Percentiles rank a stretch among this genome's conserved stretches.
Evolutionary conservation across 2,329 filamentous ascomycete species (phyloP).

Genomic region (Alternaria hordeiaustralica): DNA sequence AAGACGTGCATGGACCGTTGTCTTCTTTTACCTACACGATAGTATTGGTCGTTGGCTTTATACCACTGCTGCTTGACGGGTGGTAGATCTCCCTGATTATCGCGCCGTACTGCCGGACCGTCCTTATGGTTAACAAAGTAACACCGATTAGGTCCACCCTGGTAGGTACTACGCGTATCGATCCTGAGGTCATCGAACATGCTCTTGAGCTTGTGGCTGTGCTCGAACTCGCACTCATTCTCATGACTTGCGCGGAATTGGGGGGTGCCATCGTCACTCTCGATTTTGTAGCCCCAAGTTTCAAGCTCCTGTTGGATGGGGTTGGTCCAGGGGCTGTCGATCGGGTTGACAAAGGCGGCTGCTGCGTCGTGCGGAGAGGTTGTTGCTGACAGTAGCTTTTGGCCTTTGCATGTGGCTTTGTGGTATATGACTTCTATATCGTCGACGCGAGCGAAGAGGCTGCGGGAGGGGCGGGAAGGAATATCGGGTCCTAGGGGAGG

Average conservation of each 20-base stretch:
- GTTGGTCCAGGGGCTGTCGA: constrained; percentile 14
- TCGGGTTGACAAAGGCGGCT: constrained; percentile 9
- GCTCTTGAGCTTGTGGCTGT: not conserved
- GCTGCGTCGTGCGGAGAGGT: not conserved
- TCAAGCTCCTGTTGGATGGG: constrained; percentile 7
- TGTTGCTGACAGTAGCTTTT: not conserved
- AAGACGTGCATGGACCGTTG: too few relatives aligned
- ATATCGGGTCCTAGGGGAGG: not conserved
- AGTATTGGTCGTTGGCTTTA: constrained; percentile 15
- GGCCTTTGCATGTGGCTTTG: not conserved
- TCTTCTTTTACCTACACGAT: constrained; percentile 11
- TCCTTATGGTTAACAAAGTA: constrained; percentile 20
- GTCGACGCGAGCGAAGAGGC: not conserved
- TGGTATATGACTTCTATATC: not conserved
- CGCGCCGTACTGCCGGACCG: constrained; percentile 7
- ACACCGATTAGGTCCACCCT: constrained; percentile 19
- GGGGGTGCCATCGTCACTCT: not conserved
- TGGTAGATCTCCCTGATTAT: constrained; percentile 6
- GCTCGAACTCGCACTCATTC: not conserved
- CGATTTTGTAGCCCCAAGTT: constrained; percentile 18
- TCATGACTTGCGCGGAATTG: not conserved
- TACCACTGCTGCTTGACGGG: constrained; percentile 19
- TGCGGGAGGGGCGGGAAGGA: fast-evolving
- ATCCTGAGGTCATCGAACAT: constrained; percentile 17
- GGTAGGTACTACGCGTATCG: not conserved